These are phyloP conservation scores for Dactylorhiza incarnata DNA, from an alignment of 106 monocot genomes.

Conservation along the genomic window DNA sequence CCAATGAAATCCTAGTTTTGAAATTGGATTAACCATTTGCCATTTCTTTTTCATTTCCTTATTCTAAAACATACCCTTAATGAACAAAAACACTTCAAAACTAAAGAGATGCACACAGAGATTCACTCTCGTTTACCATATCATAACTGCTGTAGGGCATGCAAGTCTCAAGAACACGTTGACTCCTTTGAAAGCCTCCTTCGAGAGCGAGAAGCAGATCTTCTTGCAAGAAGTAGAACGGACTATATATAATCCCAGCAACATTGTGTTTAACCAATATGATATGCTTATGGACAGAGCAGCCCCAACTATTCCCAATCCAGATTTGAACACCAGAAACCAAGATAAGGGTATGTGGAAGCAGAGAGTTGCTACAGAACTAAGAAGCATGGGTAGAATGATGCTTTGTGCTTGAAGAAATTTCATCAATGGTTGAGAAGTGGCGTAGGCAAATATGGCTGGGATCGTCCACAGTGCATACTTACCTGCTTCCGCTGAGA, in stretches of 20 bases:
- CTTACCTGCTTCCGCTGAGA: conserved; percentile 34
- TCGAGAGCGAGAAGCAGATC: conserved; percentile 26
- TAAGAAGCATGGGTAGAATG: conserved; percentile 16
- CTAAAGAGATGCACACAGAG: background rate
- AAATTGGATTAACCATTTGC: no score
- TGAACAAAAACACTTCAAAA: background rate
- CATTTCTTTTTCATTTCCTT: no score
- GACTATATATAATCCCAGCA: conserved; percentile 39
- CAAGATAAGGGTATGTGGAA: conserved; percentile 42
- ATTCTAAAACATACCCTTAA: background rate
- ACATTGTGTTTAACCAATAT: conserved; percentile 36
- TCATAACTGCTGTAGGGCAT: conserved; percentile 41
- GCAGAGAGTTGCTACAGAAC: conserved; percentile 5
- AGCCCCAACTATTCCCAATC: conserved; percentile 37
- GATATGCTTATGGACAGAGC: conserved; percentile 47
- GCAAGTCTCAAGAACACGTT: conserved; percentile 24
- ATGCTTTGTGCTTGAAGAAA: conserved; percentile 31
- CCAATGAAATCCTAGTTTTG: no score
- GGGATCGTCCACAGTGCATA: conserved; percentile 41
- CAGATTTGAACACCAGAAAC: conserved; percentile 43
- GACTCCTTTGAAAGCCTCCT: conserved; percentile 35
- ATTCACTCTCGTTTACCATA: conserved; percentile 23
- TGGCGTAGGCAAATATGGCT: conserved; percentile 28
- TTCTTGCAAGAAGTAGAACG: conserved; percentile 31
- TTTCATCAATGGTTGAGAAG: conserved; percentile 23